A percentile compares a stretch with the other conserved stretches of the same genome.
Conservation (phyloP, 1,284 basidiomycete species). For the Peniophora sp. region DNA sequence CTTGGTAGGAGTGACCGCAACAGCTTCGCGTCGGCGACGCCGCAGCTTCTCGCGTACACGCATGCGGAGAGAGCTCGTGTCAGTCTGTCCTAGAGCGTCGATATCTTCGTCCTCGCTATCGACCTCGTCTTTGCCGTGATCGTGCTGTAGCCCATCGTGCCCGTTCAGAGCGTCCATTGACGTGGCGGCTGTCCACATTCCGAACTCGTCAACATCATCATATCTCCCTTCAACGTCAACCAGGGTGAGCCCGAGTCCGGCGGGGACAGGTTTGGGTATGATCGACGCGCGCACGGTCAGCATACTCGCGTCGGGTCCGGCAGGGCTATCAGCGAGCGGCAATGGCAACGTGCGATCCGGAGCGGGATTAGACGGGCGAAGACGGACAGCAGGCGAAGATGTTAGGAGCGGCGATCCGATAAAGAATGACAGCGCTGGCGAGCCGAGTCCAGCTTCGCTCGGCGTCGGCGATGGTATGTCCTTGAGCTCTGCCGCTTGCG, state of each 20-base stretch:
- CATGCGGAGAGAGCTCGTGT: neutral
- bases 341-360: constrained; percentile 4
- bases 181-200: neutral
- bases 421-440: constrained; percentile 8
- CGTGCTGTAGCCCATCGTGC: neutral
- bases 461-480: constrained; percentile 3
- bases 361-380: constrained; percentile 7
- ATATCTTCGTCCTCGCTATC: neutral
- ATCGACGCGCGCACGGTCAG: constrained; percentile 2
- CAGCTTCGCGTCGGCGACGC: neutral
- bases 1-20: neutral
- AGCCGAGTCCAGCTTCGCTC: constrained; percentile 5
- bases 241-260: neutral
- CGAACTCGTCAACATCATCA: constrained; percentile 2
- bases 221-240: neutral
- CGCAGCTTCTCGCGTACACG: neutral
- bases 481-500: neutral
- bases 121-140: constrained; percentile 4
- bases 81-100: neutral
- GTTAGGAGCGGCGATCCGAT: constrained; percentile 1
- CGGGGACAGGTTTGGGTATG: neutral
- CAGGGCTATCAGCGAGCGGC: neutral
- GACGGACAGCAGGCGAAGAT: neutral
- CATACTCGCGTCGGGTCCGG: neutral
- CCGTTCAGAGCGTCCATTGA: neutral